Conservation (phyloP, 495 filamentous ascomycete genomes). For the Physcia stellaris region DNA sequence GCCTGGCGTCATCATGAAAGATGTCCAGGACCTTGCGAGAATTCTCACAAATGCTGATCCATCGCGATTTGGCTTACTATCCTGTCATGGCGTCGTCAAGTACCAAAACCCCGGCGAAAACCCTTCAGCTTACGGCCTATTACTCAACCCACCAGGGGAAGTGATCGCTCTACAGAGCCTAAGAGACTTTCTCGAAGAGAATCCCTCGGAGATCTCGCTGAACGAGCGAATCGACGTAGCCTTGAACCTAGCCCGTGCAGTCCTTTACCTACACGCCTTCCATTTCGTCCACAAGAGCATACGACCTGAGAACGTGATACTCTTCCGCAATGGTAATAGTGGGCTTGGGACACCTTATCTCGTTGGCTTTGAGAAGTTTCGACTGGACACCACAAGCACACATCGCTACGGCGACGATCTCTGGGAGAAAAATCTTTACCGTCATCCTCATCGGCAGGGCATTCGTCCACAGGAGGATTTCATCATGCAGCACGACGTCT, state of each 20-base stretch:
- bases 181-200: conserved; percentile 15
- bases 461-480: conserved; percentile 25
- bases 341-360: conserved; percentile 24
- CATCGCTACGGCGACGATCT: conserved; percentile 23
- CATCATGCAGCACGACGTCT: conserved; percentile 51
- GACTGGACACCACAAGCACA: conserved; percentile 26
- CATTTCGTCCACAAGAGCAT: conserved; percentile 47
- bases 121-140: conserved; percentile 12
- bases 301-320: conserved; percentile 37
- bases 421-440: conserved; percentile 40
- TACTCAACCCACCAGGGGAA: conserved; percentile 11
- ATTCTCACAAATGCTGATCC: conserved; percentile 27
- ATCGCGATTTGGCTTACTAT: conserved; percentile 31
- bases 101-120: conserved; percentile 1
- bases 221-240: conserved; percentile 27
- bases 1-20: conserved; percentile 14
- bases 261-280: conserved; percentile 37
- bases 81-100: conserved; percentile 26
- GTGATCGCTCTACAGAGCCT: conserved; percentile 7
- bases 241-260: conserved; percentile 26
- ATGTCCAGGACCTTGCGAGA: conserved; percentile 28
- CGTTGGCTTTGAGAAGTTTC: conserved; percentile 37
- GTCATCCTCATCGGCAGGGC: conserved; percentile 41
- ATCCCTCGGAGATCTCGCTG: conserved; percentile 13
- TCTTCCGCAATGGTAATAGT: conserved; percentile 20